phyloP scores from a whole-genome alignment of 2,329 filamentous ascomycete species.

The Cytospora piceicola region DNA sequence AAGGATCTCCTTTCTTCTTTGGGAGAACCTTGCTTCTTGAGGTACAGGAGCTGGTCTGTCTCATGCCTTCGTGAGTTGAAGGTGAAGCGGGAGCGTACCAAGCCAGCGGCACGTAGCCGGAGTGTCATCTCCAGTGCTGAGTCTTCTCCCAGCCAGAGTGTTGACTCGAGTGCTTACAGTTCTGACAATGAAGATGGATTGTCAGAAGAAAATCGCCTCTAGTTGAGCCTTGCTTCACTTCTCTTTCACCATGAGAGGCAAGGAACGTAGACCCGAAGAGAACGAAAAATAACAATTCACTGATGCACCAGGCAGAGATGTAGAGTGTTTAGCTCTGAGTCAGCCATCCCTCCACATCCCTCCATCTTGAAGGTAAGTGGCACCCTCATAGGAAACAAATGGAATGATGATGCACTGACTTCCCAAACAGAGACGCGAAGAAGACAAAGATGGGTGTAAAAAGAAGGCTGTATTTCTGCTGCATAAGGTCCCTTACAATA shows the following conservation, averaged over 20 bases:
- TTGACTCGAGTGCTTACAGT: not conserved
- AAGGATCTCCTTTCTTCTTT: slow-evolving; percentile 8
- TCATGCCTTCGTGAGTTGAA: slow-evolving; percentile 4
- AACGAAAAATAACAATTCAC: not conserved
- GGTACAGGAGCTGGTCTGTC: slow-evolving; percentile 20
- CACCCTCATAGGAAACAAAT: not conserved
- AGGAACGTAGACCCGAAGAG: not conserved
- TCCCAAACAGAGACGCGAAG: not conserved
- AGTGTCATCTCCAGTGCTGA: not conserved
- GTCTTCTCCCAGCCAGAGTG: not conserved
- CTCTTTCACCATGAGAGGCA: not conserved
- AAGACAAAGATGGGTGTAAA: slow-evolving; percentile 1
- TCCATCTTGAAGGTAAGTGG: not conserved
- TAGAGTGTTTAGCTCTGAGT: not conserved
- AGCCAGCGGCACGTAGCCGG: not conserved
- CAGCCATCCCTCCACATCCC: not conserved
- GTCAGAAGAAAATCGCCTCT: not conserved
- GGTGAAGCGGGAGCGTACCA: not conserved
- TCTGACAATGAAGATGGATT: not conserved
- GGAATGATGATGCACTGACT: not conserved
- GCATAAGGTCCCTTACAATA: slow-evolving; percentile 13
- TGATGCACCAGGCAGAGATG: not conserved
- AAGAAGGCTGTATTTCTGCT: slow-evolving; percentile 23
- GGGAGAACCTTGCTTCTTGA: slow-evolving; percentile 9
- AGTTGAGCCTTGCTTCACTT: not conserved